Conservation (phyloP, 345 rosid species). For the Ailanthus altissimus region DNA sequence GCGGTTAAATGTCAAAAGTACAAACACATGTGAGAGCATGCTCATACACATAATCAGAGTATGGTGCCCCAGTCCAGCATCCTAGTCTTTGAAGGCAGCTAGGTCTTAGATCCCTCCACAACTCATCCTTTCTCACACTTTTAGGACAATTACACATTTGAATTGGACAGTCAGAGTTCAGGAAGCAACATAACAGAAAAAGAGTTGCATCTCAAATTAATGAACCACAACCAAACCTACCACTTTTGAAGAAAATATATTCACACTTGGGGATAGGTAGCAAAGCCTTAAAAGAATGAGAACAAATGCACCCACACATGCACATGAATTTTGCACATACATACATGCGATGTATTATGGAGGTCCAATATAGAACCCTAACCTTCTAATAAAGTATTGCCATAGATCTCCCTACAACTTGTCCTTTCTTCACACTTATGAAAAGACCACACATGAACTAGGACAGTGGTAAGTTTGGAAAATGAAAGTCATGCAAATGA, state of each 20-base stretch:
- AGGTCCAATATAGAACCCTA: slow-evolving; percentile 5
- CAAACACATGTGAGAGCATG: not conserved
- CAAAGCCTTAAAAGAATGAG: slow-evolving; percentile 35
- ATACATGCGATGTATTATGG: not conserved
- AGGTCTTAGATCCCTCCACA: not conserved
- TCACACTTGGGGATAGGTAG: slow-evolving; percentile 62
- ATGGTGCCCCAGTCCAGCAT: not conserved
- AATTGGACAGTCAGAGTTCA: not conserved
- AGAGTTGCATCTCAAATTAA: not conserved
- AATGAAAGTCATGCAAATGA: not conserved
- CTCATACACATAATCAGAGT: not conserved
- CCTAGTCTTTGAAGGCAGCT: not conserved
- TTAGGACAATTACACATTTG: not conserved
- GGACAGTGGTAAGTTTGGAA: not conserved
- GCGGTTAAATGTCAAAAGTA: not conserved
- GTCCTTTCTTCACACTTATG: slow-evolving; percentile 1
- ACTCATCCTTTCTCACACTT: slow-evolving; percentile 14
- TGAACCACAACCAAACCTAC: slow-evolving; percentile 9
- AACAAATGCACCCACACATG: not conserved
- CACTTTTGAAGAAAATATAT: slow-evolving; percentile 23
- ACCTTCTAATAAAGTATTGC: not conserved
- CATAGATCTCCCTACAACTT: slow-evolving; percentile 6
- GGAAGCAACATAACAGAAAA: not conserved
- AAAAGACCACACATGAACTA: not conserved
- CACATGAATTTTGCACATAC: not conserved